Conservation (phyloP, 106 monocot species). For the Acorus gramineus region DNA sequence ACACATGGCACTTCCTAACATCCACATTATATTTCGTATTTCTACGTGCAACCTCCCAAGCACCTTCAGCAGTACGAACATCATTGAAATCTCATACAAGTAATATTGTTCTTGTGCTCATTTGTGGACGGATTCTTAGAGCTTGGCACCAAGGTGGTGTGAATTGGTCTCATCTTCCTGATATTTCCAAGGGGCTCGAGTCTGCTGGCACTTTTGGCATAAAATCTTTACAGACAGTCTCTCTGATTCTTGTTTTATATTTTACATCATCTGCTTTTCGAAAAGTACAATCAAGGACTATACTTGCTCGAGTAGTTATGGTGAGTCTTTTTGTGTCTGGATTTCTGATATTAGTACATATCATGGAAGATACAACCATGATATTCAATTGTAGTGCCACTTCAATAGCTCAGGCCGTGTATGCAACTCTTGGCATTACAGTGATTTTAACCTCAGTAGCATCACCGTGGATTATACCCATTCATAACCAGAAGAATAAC, state of each 20-base stretch:
- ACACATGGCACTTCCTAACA: constrained; percentile 84
- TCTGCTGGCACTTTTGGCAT: constrained; percentile 31
- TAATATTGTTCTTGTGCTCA: constrained; percentile 45
- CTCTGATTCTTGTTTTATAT: constrained; percentile 35
- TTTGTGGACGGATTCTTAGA: constrained; percentile 70
- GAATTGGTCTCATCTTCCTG: constrained; percentile 82
- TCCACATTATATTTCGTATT: constrained; percentile 73
- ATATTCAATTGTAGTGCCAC: constrained; percentile 15
- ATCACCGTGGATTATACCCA: constrained; percentile 51
- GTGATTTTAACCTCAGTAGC: constrained; percentile 22
- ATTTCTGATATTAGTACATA: constrained; percentile 44
- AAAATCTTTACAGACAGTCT: constrained; percentile 40
- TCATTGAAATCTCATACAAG: constrained; percentile 17
- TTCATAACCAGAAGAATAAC: constrained; percentile 4
- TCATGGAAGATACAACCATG: constrained; percentile 15
- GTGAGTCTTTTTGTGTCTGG: constrained; percentile 29
- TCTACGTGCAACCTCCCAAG: constrained; percentile 31
- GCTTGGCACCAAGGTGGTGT: constrained; percentile 98
- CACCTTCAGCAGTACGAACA: constrained; percentile 10
- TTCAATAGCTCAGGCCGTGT: constrained; percentile 42
- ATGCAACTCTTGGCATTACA: constrained; percentile 22
- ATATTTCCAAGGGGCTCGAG: constrained; percentile 77
- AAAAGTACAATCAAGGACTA: constrained; percentile 19
- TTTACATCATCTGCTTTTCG: constrained; percentile 25
- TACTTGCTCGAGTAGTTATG: constrained; percentile 17